phyloP scores from a whole-genome alignment of 495 filamentous ascomycete genomes.

The Penicillium canescens region DNA sequence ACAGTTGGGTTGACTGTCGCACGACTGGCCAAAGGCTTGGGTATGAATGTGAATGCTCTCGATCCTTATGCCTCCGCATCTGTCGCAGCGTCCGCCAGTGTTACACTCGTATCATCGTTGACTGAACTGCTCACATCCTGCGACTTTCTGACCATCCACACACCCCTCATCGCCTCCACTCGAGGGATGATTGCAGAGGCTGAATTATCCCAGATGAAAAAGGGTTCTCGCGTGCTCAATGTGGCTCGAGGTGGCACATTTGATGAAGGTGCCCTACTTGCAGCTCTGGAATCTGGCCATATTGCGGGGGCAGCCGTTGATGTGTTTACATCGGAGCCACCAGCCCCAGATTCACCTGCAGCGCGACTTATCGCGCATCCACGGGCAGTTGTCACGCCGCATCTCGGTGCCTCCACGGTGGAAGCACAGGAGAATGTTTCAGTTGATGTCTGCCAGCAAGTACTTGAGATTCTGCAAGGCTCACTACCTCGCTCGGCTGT shows the following conservation, averaged over 20 bases:
- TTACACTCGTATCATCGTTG: slow-evolving; percentile 53
- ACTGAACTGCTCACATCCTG: slow-evolving; percentile 56
- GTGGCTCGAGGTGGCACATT: slow-evolving; percentile 75
- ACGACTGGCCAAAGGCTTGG: slow-evolving; percentile 64
- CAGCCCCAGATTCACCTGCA: slow-evolving; percentile 47
- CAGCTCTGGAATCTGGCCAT: slow-evolving; percentile 63
- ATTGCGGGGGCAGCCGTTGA: slow-evolving; percentile 74
- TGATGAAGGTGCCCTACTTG: slow-evolving; percentile 67
- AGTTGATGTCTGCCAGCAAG: slow-evolving; percentile 72
- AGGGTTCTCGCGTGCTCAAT: slow-evolving; percentile 63
- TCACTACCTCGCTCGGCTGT: slow-evolving; percentile 68
- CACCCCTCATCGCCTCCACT: slow-evolving; percentile 70
- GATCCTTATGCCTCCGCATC: slow-evolving; percentile 68
- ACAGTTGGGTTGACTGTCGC: slow-evolving; percentile 70
- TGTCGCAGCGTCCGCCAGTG: slow-evolving; percentile 57
- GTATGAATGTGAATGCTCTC: slow-evolving; percentile 65
- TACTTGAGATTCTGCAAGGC: slow-evolving; percentile 64
- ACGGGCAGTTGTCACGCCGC: slow-evolving; percentile 67
- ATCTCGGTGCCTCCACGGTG: slow-evolving; percentile 71
- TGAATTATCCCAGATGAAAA: slow-evolving; percentile 69
- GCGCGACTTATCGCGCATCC: slow-evolving; percentile 58
- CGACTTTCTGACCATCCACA: slow-evolving; percentile 76
- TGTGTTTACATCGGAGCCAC: slow-evolving; percentile 73
- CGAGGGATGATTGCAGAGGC: slow-evolving; percentile 60
- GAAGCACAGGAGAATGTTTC: slow-evolving; percentile 78